phyloP scores from a whole-genome alignment of 2,329 filamentous ascomycete genomes.

The Pseudocercospora macadamiae region DNA sequence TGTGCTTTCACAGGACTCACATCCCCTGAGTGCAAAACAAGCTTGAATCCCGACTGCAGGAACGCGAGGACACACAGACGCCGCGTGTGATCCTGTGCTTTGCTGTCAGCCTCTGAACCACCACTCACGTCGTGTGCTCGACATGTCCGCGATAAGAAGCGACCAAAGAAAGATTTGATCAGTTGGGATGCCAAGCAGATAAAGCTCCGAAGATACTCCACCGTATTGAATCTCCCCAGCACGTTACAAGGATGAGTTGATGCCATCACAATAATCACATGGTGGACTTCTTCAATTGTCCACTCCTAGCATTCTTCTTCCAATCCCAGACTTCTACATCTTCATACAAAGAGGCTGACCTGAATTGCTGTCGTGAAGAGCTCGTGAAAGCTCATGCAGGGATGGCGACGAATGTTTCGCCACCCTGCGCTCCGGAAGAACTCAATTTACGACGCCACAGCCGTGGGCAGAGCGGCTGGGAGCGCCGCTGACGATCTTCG shows the following conservation, averaged over 20 bases:
- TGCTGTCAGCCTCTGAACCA: background rate
- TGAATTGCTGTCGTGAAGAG: too few relatives aligned
- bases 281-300: too few relatives aligned
- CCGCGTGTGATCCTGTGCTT: background rate
- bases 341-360: too few relatives aligned
- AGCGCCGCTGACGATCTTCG: conserved; percentile 3
- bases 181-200: too few relatives aligned
- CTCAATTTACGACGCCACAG: conserved; percentile 2
- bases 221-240: too few relatives aligned
- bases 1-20: background rate
- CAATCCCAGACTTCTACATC: too few relatives aligned
- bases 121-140: background rate
- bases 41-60: too few relatives aligned
- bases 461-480: background rate
- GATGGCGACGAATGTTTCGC: background rate
- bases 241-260: too few relatives aligned
- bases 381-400: background rate
- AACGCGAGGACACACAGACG: background rate
- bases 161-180: too few relatives aligned
- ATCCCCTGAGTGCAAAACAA: background rate
- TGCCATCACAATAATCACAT: too few relatives aligned
- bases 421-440: background rate
- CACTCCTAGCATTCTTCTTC: too few relatives aligned
- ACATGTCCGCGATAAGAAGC: background rate
- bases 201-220: too few relatives aligned